Base-by-base conservation (phyloP, 1,139 yeast genomes). In the Insectozyma bohioensis region DNA sequence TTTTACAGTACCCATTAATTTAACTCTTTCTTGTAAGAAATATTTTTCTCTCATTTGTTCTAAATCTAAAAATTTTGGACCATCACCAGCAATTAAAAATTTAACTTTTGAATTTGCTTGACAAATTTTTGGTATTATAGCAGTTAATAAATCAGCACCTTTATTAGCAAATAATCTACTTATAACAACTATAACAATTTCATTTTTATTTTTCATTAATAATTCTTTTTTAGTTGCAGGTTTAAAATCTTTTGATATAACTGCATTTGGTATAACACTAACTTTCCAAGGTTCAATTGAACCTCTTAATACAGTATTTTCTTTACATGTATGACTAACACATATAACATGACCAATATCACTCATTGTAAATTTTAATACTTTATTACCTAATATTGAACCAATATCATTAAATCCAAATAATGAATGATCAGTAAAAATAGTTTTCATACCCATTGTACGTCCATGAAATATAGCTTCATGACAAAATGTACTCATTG, bases 271-370 rank as follows among this genome's bases (percentile, higher is more conserved):
- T 12, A 94, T 92, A 14, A 90, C 99, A 12, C 90, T 81, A 4
- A 90, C 94, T 36, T 65, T 64, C 7, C 73, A 54, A 0, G 97
- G 97, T 45, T 87, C 85, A 27, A 90, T 60, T 1, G 85, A 78
- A 0, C 95, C 95, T 35, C 99, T 63, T 12, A 92, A 66, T 2
- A 90, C 96, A 4, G 96, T 88, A 51, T 94, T 94, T 49, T 94
- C 99, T 54, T 92, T 90, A 56, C 97, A 88, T 0, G 97, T 92
- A 54, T 94, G 95, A 3, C 96, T 86, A 2, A 94, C 99, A 56
- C 97, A 87, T 13, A 94, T 90, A 29, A 85, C 88, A 56, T 92
- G 94, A 33, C 95, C 95, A 6, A 88, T 80, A 49, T 88, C 95
- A 30, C 86, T 82, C 34, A 88, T 58, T 0, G 95, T 78, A 61